A percentile compares a stretch with the other conserved stretches of the same genome.
Evolutionary conservation across 1,139 yeast genomes (phyloP).

Genomic region (Blastobotrys apis): DNA sequence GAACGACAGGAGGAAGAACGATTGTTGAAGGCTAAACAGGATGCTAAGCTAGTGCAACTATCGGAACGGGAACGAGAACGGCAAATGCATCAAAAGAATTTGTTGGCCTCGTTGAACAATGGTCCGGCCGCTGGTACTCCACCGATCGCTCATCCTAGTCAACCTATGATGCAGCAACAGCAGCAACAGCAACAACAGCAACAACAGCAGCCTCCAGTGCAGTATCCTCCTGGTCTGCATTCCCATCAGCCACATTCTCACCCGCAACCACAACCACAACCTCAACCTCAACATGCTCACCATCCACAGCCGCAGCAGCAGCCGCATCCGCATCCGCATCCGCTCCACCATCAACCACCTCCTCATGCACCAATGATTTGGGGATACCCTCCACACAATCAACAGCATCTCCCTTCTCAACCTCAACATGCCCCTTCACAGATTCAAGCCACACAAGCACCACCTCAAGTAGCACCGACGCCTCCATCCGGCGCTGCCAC

Average conservation of each 20-base stretch:
- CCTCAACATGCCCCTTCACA: conserved; percentile 8
- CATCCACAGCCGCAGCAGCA: conserved; percentile 7
- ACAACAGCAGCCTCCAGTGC: no score
- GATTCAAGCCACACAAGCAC: conserved; percentile 4
- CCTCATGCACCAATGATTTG: not conserved
- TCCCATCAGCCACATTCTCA: no score
- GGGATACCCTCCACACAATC: conserved; percentile 4
- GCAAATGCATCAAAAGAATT: conserved; percentile 5
- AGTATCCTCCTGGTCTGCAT: no score
- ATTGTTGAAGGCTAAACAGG: conserved; percentile 15
- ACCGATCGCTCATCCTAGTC: not conserved
- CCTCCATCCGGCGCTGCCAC: not conserved
- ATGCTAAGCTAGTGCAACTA: no score
- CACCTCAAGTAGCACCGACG: conserved; percentile 6
- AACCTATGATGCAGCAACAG: not conserved
- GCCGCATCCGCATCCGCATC: conserved; percentile 12
- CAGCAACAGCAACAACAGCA: not conserved
- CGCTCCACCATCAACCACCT: conserved; percentile 1
- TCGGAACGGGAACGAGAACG: conserved; percentile 15
- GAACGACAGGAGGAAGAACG: conserved; percentile 18
- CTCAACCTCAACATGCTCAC: conserved; percentile 1
- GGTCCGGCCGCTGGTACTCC: conserved; percentile 4
- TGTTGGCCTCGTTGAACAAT: conserved; percentile 4
- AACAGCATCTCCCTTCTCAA: conserved; percentile 10
- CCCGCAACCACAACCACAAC: not conserved